Evolutionary conservation across 805 yeast genomes (phyloP).

Genomic region (Candida silvatica): DNA sequence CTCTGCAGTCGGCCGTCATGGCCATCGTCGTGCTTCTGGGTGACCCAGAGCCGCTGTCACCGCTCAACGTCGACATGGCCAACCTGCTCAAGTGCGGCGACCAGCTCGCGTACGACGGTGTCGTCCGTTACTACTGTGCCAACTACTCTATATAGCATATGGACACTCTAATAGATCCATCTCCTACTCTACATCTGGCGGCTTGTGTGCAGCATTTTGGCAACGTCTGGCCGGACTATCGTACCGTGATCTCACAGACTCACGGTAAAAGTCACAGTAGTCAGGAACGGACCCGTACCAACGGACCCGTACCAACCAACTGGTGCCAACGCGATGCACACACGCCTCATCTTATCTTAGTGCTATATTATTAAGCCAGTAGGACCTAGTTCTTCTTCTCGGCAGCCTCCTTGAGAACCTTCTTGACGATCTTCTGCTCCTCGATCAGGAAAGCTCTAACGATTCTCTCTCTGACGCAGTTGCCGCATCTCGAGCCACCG

Average conservation of each 20-base stretch:
- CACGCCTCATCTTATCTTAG: too few species aligned
- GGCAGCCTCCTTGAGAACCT: slow-evolving; percentile 97
- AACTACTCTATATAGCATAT: too few species aligned
- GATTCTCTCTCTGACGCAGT: slow-evolving; percentile 98
- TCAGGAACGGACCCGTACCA: too few species aligned
- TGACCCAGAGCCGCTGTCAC: slow-evolving; percentile 66
- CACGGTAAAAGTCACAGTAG: too few species aligned
- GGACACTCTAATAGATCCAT: too few species aligned
- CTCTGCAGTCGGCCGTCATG: slow-evolving; percentile 41
- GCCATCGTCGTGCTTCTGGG: slow-evolving; percentile 51
- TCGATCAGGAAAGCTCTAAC: slow-evolving; percentile 99
- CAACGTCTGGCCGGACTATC: too few species aligned
- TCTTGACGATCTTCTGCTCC: slow-evolving; percentile 99
- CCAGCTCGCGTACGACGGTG: slow-evolving; percentile 30
- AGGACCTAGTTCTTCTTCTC: slow-evolving; percentile 36
- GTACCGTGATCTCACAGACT: too few species aligned
- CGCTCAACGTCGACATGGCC: slow-evolving; percentile 63
- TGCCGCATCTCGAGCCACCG: slow-evolving; percentile 99
- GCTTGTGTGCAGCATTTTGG: too few species aligned
- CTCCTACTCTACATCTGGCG: too few species aligned
- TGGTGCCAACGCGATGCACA: too few species aligned
- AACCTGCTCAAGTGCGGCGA: slow-evolving; percentile 46
- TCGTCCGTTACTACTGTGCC: slow-evolving; percentile 31
- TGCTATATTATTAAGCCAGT: too few species aligned
- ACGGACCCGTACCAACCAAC: too few species aligned